Evolutionary conservation across 2,329 filamentous ascomycete genomes (phyloP).

Genomic region (Coleophoma crateriformis): DNA sequence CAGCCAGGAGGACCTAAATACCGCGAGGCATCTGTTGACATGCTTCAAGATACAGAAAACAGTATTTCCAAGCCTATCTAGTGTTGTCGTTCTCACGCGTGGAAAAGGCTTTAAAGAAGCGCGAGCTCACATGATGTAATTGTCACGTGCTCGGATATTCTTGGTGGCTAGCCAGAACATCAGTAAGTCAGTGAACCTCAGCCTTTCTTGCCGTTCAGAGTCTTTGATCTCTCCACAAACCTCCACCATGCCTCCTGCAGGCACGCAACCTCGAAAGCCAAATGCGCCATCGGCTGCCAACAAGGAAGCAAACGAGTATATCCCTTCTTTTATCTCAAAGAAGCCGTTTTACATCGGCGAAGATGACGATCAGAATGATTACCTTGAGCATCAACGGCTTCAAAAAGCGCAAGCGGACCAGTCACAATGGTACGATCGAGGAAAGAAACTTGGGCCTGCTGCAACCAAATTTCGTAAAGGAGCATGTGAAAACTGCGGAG

Average conservation of each 20-base stretch:
- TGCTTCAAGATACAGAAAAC: background rate
- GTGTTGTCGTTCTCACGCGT: too few species aligned
- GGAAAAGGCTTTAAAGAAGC: too few species aligned
- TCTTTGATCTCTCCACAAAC: background rate
- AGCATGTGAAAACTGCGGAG: conserved; percentile 96
- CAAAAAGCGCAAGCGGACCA: conserved; percentile 60
- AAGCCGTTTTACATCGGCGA: conserved; percentile 91
- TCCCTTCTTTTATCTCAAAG: conserved; percentile 95
- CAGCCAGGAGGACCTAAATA: conserved; percentile 4
- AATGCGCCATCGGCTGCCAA: conserved; percentile 37
- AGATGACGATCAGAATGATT: conserved; percentile 74
- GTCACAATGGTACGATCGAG: conserved; percentile 89
- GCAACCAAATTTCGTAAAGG: conserved; percentile 97
- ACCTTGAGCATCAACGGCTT: conserved; percentile 91
- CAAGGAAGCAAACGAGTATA: conserved; percentile 97
- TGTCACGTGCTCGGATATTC: too few species aligned
- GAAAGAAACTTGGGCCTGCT: conserved; percentile 75
- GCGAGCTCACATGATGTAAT: too few species aligned
- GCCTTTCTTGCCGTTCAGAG: background rate
- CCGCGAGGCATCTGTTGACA: background rate
- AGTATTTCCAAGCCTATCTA: too few species aligned
- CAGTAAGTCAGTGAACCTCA: background rate
- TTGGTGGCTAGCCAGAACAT: background rate
- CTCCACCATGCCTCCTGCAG: conserved; percentile 32
- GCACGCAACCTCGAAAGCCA: conserved; percentile 25